phyloP scores from a whole-genome alignment of 2,329 filamentous ascomycete species.

The Pseudogymnoascus sp. region DNA sequence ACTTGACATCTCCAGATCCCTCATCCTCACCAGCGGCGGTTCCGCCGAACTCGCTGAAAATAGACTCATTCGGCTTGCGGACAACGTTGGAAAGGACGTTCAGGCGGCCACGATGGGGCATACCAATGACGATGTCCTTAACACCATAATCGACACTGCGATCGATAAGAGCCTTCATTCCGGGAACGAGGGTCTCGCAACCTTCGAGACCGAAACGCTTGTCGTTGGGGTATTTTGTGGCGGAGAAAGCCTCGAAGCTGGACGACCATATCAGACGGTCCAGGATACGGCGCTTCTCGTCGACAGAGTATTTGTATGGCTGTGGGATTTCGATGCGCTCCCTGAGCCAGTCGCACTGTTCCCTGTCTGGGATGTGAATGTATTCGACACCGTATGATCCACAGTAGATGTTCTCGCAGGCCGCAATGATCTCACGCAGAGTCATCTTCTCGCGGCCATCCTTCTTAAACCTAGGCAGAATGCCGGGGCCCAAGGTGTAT shows the following conservation, averaged over 20 bases:
- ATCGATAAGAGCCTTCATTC: constrained; percentile 99
- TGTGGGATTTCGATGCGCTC: constrained; percentile 89
- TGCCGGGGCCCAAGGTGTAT: constrained; percentile 87
- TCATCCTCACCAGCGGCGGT: constrained; percentile 82
- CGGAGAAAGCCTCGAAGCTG: constrained; percentile 90
- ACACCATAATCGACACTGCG: constrained; percentile 96
- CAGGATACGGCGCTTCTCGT: constrained; percentile 95
- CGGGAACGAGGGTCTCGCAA: constrained; percentile 91
- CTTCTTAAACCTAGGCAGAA: constrained; percentile 85
- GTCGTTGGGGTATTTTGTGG: constrained; percentile 98
- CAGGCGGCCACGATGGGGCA: constrained; percentile 97
- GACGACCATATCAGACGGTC: constrained; percentile 98
- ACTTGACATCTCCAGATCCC: constrained; percentile 97
- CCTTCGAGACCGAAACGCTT: constrained; percentile 98
- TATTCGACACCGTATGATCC: constrained; percentile 97
- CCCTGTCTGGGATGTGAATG: constrained; percentile 95
- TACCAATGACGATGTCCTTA: constrained; percentile 98
- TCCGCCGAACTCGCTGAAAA: constrained; percentile 96
- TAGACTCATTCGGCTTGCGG: constrained; percentile 97
- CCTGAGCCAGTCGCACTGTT: constrained; percentile 97
- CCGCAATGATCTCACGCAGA: constrained; percentile 82
- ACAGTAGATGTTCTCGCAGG: constrained; percentile 94
- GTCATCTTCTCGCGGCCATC: constrained; percentile 92
- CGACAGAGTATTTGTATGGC: constrained; percentile 94
- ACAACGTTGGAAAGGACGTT: constrained; percentile 98